These are phyloP conservation scores for Rubia balearica DNA, from an alignment of 305 asterid species.

Conservation along the genomic window DNA sequence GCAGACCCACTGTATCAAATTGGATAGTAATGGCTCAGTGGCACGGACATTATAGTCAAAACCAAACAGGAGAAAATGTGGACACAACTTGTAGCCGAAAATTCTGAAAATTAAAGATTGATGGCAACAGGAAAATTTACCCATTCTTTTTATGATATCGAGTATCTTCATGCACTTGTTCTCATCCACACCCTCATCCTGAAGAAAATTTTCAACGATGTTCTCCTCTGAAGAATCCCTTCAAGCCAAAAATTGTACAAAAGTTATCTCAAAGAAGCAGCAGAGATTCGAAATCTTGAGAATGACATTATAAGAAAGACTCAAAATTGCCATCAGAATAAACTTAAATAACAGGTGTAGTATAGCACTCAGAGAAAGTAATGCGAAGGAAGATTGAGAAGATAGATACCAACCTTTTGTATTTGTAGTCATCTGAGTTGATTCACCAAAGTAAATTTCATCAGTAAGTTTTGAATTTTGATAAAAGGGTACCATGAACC, in stretches of 20 bases:
- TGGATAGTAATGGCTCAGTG: background rate
- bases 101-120: background rate
- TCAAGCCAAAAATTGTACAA: slow-evolving; percentile 7
- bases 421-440: slow-evolving; percentile 84
- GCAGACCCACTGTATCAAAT: background rate
- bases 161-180: slow-evolving; percentile 40
- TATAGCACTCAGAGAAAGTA: background rate
- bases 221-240: slow-evolving; percentile 76
- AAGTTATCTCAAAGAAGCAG: background rate
- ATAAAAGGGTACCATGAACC: background rate
- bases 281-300: slow-evolving; percentile 1
- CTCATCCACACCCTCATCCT: slow-evolving; percentile 56
- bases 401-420: slow-evolving; percentile 51
- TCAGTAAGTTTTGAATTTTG: slow-evolving; percentile 1
- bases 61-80: background rate
- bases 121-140: slow-evolving; percentile 26
- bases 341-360: background rate
- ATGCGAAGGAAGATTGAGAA: background rate
- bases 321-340: background rate
- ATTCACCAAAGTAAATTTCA: slow-evolving; percentile 23
- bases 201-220: slow-evolving; percentile 76
- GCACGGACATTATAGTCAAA: background rate
- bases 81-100: slow-evolving; percentile 2
- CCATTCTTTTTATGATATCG: slow-evolving; percentile 78
- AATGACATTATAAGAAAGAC: background rate